Conservation (phyloP, 805 yeast genomes). For the Starmerella vaccinii region DNA sequence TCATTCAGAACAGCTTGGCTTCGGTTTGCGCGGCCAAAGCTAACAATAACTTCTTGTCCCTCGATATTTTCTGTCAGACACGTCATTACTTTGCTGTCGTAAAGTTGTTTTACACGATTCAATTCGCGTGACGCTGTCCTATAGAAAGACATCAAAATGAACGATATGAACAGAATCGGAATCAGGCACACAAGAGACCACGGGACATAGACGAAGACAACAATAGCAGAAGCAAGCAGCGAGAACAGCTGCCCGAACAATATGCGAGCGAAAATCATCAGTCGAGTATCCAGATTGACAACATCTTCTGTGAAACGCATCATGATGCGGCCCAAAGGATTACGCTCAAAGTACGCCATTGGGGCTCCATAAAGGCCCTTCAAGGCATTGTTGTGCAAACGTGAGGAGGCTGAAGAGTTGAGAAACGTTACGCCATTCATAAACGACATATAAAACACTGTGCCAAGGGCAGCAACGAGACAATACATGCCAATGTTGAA, state of each 20-base stretch:
- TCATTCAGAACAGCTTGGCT: slow-evolving; percentile 40
- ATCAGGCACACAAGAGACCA: slow-evolving; percentile 56
- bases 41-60: slow-evolving; percentile 55
- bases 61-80: slow-evolving; percentile 55
- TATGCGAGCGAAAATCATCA: slow-evolving; percentile 32
- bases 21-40: slow-evolving; percentile 39
- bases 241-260: slow-evolving; percentile 39
- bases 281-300: slow-evolving; percentile 67
- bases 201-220: slow-evolving; percentile 60
- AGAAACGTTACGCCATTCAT: slow-evolving; percentile 23
- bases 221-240: slow-evolving; percentile 50
- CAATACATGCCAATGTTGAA: slow-evolving; percentile 55
- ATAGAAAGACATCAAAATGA: slow-evolving; percentile 37
- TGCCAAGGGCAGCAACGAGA: neutral
- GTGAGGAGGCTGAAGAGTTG: slow-evolving; percentile 45
- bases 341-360: too few species aligned
- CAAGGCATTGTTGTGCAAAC: slow-evolving; percentile 51
- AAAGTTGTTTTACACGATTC: slow-evolving; percentile 61
- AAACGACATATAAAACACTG: neutral
- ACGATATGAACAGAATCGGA: slow-evolving; percentile 37
- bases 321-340: slow-evolving; percentile 41
- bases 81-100: slow-evolving; percentile 56
- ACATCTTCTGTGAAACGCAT: slow-evolving; percentile 82
- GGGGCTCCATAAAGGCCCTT: slow-evolving; percentile 48
- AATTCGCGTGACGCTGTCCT: slow-evolving; percentile 64